A percentile compares a stretch with the other conserved stretches of the same genome.
Evolutionary conservation across 208 protist species (phyloP).

Genomic region (Entamoeba histolytica): DNA sequence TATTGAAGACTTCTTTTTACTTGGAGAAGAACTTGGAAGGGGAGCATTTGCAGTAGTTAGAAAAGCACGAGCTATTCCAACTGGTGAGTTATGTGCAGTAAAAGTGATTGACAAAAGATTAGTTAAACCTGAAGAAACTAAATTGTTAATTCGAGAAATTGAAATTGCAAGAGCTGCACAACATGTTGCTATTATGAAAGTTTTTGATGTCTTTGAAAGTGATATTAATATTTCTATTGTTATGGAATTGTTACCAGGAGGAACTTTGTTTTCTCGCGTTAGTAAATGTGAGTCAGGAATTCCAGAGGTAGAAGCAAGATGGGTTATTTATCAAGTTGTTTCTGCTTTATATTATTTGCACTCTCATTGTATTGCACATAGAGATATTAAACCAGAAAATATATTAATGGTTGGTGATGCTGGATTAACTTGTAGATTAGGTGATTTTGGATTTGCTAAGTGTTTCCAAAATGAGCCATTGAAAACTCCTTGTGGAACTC

Average conservation of each 20-base stretch:
- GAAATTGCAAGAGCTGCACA: not conserved
- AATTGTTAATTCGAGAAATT: not conserved
- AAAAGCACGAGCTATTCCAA: not conserved
- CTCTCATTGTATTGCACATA: not conserved
- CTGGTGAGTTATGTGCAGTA: not conserved
- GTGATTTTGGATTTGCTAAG: slow-evolving; percentile 59
- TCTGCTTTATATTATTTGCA: not conserved
- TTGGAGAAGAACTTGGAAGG: not conserved
- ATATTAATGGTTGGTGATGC: not conserved
- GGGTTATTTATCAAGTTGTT: not conserved
- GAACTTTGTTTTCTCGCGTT: not conserved
- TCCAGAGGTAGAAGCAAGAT: not conserved
- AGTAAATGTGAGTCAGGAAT: not conserved
- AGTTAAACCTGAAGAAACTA: not conserved
- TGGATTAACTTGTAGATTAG: slow-evolving; percentile 60
- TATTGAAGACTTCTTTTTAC: not conserved
- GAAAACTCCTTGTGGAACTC: not conserved
- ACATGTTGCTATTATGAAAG: not conserved
- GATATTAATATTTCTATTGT: not conserved
- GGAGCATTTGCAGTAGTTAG: not conserved
- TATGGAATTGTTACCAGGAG: not conserved
- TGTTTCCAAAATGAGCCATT: not conserved
- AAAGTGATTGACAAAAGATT: not conserved
- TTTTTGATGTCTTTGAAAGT: not conserved
- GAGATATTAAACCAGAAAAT: slow-evolving; percentile 2